phyloP scores from a whole-genome alignment of 768 basidiomycete species.

The Harrya chromipes region DNA sequence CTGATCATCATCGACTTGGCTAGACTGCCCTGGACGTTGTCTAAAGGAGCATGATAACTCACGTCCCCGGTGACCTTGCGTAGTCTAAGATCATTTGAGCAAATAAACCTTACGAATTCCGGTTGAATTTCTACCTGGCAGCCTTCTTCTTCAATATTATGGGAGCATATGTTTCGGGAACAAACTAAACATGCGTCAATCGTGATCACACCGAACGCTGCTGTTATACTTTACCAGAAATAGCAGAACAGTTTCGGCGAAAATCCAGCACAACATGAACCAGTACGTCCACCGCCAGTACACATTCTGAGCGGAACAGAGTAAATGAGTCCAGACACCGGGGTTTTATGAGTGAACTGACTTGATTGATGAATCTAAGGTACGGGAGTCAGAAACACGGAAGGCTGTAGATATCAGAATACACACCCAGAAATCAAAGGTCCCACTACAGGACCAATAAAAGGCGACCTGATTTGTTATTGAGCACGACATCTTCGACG shows the following conservation, averaged over 20 bases:
- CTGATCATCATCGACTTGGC: conserved; percentile 49
- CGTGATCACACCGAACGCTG: background rate
- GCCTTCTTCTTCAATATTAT: conserved; percentile 62
- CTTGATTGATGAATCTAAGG: conserved; percentile 67
- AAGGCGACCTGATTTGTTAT: conserved; percentile 38
- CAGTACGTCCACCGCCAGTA: conserved; percentile 81
- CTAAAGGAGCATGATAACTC: conserved; percentile 57
- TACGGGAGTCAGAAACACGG: background rate
- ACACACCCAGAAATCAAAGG: conserved; percentile 59
- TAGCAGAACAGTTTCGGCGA: conserved; percentile 49
- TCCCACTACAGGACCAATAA: conserved; percentile 53
- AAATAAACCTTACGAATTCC: background rate
- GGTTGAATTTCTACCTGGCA: conserved; percentile 34
- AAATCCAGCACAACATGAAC: conserved; percentile 66
- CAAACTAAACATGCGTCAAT: conserved; percentile 38
- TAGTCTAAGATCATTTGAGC: conserved; percentile 29
- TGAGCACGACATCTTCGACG: background rate
- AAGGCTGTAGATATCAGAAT: background rate
- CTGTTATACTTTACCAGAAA: conserved; percentile 40
- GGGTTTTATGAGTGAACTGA: conserved; percentile 19
- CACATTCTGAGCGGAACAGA: conserved; percentile 37
- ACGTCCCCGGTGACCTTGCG: conserved; percentile 54
- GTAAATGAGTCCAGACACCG: conserved; percentile 2
- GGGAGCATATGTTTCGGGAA: conserved; percentile 72
- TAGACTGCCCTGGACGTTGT: conserved; percentile 46